Evolutionary conservation across 768 basidiomycete genomes (phyloP), one percentile per base, ranked within the genome.

Genomic region (Holtermannia corniformis): DNA sequence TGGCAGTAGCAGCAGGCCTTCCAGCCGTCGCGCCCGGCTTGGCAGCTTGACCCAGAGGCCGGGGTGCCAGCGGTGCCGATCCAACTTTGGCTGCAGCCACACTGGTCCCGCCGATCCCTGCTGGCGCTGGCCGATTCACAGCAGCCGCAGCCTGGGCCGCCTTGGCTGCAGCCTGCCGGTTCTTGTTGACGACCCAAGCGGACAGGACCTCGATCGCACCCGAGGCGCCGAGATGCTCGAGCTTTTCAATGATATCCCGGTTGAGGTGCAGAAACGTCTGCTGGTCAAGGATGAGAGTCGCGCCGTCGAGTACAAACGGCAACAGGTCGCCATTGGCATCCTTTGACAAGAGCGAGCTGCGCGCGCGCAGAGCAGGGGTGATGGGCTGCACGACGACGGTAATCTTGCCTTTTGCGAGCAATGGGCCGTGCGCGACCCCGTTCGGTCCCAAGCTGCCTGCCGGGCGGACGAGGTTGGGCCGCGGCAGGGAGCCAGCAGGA

Each of bases 181-280:
- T 59, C 54, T 65, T 65, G 44, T 63, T 63, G 53, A 60, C 61
- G 1, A 68, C 61, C 66, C 66, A 68, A 55, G 59, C 55, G 16
- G 60, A 58, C 5, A 68, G 28, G 1, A 65, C 66, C 28, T 62
- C 63, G 26, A 68, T 60, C n/a, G 66, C 66, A 27, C 52, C 56
- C 5, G 58, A 57, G 12, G 66, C 58, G 37, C 66, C 64, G 4
- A 68, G 55, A 26, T 58, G n/a, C 2, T 57, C 53, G 3, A 68
- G 48, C 47, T 65, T 60, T 23, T 63, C 59, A 27, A 63, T 51
- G 24, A 68, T 60, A 28, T 68, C 62, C 4, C 50, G 47, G 4
- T 58, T 62, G 16, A 68, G 54, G 41, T 68, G 66, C n/a, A 61
- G 59, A 49, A 68, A 68, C 20, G 58, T 61, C 14, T 47, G 23